phyloP scores from a whole-genome alignment of 441 rosid species.

The Croton laevigatus region DNA sequence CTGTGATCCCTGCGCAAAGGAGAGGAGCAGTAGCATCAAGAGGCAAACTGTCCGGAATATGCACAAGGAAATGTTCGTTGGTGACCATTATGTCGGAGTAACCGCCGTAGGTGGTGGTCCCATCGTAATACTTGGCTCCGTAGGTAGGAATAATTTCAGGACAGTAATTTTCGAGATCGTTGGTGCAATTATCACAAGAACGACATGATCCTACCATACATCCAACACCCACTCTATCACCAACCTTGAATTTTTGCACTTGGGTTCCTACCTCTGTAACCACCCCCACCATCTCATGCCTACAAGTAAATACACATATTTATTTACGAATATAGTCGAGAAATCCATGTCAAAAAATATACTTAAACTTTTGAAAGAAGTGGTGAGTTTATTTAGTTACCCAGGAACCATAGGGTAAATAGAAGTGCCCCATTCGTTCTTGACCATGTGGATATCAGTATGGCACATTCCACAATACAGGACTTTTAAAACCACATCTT shows the following conservation, averaged over 20 bases:
- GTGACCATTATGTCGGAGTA: slow-evolving; percentile 40
- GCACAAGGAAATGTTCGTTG: slow-evolving; percentile 37
- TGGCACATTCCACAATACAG: too few species aligned
- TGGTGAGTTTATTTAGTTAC: not conserved
- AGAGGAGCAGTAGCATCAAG: slow-evolving; percentile 46
- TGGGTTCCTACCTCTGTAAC: slow-evolving; percentile 31
- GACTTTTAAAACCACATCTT: too few species aligned
- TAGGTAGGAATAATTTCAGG: slow-evolving; percentile 25
- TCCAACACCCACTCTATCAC: slow-evolving; percentile 47
- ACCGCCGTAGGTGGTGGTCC: slow-evolving; percentile 42
- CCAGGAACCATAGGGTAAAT: too few species aligned
- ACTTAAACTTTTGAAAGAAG: not conserved
- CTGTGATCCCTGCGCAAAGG: slow-evolving; percentile 53
- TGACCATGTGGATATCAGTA: too few species aligned
- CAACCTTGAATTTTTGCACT: slow-evolving; percentile 36
- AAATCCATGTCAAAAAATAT: too few species aligned
- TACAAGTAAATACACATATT: not conserved
- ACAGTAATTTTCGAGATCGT: slow-evolving; percentile 45
- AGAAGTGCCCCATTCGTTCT: too few species aligned
- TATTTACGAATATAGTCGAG: too few species aligned
- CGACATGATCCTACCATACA: slow-evolving; percentile 42
- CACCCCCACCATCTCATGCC: slow-evolving; percentile 31
- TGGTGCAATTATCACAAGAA: slow-evolving; percentile 32
- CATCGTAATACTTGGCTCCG: slow-evolving; percentile 27
- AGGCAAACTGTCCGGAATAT: slow-evolving; percentile 36